Percentiles rank a stretch among this genome's conserved stretches.
Evolutionary conservation across 2,329 filamentous ascomycete species (phyloP).

Genomic region (Ceratocystis eucalypticola): DNA sequence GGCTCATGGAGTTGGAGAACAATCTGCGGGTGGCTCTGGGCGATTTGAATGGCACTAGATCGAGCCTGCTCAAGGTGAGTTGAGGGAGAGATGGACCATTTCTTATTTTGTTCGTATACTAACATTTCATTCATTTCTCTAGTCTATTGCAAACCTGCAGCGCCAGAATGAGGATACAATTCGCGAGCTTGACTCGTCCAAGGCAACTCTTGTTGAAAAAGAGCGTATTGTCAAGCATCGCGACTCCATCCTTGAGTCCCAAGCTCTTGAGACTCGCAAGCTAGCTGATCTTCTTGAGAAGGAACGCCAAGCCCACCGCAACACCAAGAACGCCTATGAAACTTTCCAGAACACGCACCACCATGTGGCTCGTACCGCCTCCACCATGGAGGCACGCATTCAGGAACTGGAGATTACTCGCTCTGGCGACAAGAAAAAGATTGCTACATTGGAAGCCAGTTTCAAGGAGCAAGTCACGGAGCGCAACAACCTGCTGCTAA

Average conservation of each 20-base stretch:
- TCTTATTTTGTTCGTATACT: neutral
- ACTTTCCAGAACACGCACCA: slow-evolving; percentile 77
- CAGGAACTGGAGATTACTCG: slow-evolving; percentile 73
- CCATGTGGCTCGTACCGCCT: slow-evolving; percentile 72
- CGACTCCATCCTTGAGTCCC: slow-evolving; percentile 74
- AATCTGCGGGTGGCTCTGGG: slow-evolving; percentile 77
- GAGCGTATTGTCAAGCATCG: slow-evolving; percentile 81
- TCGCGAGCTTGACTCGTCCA: slow-evolving; percentile 66
- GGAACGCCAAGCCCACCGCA: slow-evolving; percentile 70
- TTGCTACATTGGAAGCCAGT: slow-evolving; percentile 60
- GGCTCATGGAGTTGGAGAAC: slow-evolving; percentile 77
- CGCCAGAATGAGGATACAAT: slow-evolving; percentile 74
- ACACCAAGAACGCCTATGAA: slow-evolving; percentile 78
- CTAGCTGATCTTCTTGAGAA: slow-evolving; percentile 81
- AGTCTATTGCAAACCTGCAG: slow-evolving; percentile 78
- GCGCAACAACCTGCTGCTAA: slow-evolving; percentile 73
- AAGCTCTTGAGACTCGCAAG: slow-evolving; percentile 73
- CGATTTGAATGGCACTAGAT: slow-evolving; percentile 73
- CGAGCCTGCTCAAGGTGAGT: slow-evolving; percentile 65
- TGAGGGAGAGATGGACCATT: neutral
- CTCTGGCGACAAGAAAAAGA: slow-evolving; percentile 62
- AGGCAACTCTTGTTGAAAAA: slow-evolving; percentile 71
- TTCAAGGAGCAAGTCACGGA: slow-evolving; percentile 80
- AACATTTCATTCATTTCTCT: neutral
- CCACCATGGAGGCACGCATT: slow-evolving; percentile 72